Base-by-base conservation (phyloP, 2,329 filamentous ascomycete genomes). In the Didymella pomorum region DNA sequence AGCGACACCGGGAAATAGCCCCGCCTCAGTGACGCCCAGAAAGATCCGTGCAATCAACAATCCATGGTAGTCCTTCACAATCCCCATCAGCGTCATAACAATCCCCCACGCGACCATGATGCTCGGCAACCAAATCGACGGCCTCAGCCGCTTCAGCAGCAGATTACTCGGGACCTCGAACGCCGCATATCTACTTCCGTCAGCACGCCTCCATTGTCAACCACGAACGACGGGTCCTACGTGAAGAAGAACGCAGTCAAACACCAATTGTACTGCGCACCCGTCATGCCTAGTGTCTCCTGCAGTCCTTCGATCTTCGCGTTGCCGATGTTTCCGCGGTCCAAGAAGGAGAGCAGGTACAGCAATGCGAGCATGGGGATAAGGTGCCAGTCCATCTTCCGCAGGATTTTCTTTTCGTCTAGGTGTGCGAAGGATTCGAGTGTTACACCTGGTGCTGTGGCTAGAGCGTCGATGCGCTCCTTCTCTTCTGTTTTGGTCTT, bases 181-280 rank as follows among this genome's bases (percentile, higher is more conserved):
- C 6, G 78, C 67, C 5, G 79, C 77, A 56, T 58, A 58, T 33
- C 56, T 58, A 10, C 12, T 2, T n/a, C 18, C 6, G 14, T 58
- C 26, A 58, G 56, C 16, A 23, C 8, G 4, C 1, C 20, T 1
- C 1, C 10, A 9, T 14, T 16, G 1, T 5, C 25, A 5, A 18
- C 3, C 2, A 10, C 12, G 5, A 26, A 10, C 12, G 5, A 26
- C 20, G n/a, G 12, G n/a, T 16, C 26, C 50, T 82, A 83, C 0
- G 77, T 78, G 52, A 82, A 80, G 69, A 90, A 91, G 74, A 89
- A 90, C 0, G 89, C 74, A 0, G 87, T 90, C 50, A 90, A 67
- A 2, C 86, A 86, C 7, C 83, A 87, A 1, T 89, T 80, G 59
- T 90, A 90, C 66, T 89, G 80, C 44, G 88, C 84, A 0, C 84